Evolutionary conservation across 2,329 filamentous ascomycete genomes (phyloP).

Genomic region (Mycogone perniciosa): DNA sequence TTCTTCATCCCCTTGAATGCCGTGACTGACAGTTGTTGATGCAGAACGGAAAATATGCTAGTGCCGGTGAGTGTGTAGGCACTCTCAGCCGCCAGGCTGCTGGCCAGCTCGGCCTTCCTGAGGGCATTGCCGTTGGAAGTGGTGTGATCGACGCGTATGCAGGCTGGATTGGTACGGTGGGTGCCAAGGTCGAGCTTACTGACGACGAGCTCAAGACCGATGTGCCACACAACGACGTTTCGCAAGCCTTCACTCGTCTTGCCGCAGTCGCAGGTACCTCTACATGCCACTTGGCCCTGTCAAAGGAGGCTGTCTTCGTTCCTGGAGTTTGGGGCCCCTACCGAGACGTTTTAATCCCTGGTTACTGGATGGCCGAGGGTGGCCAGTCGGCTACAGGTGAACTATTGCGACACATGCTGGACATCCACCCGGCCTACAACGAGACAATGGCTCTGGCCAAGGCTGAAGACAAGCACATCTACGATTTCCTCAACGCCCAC

Average conservation of each 20-base stretch:
- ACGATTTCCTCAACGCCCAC: slow-evolving; percentile 89
- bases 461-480: slow-evolving; percentile 81
- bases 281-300: slow-evolving; percentile 96
- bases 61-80: slow-evolving; percentile 86
- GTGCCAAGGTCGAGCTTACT: slow-evolving; percentile 79
- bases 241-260: slow-evolving; percentile 85
- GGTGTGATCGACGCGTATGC: slow-evolving; percentile 98
- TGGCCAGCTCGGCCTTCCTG: slow-evolving; percentile 72
- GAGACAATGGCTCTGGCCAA: slow-evolving; percentile 73
- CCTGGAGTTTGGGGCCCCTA: slow-evolving; percentile 97
- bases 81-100: slow-evolving; percentile 78
- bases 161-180: slow-evolving; percentile 98
- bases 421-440: slow-evolving; percentile 87
- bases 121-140: slow-evolving; percentile 87
- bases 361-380: slow-evolving; percentile 95
- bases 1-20: slow-evolving; percentile 1
- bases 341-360: slow-evolving; percentile 83
- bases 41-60: slow-evolving; percentile 86
- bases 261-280: slow-evolving; percentile 95
- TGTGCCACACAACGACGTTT: slow-evolving; percentile 73
- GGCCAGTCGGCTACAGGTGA: slow-evolving; percentile 96
- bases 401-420: slow-evolving; percentile 85
- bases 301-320: slow-evolving; percentile 85
- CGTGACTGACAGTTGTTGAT: slow-evolving; percentile 1
- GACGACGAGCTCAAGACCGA: slow-evolving; percentile 59